Evolutionary conservation across 2,329 filamentous ascomycete species (phyloP), one percentile per base, ranked within the genome.

Genomic region (Colletotrichum gloeosporioides): DNA sequence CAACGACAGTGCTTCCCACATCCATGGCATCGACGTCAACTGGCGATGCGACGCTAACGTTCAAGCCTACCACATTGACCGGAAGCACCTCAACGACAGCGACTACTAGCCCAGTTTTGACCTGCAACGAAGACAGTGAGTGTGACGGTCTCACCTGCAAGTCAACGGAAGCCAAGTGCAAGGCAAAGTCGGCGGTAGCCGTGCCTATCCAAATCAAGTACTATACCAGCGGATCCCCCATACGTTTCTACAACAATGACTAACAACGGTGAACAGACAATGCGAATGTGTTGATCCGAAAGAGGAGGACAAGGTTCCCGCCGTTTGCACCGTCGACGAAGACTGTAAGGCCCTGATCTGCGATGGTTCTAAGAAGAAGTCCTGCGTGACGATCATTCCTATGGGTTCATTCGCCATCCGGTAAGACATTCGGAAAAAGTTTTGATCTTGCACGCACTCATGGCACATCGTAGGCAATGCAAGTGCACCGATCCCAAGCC

Each of bases 401-500:
- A 36, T 36, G 59, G 59, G 0, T 25, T 6, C 32, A 15, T 34
- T 34, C 3, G 8, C 31, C 8, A 63, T 63, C 18, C 59, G 31
- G 59, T 63, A 63, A 63, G 31, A 62, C 2, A 59, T 6, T 0
- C 55, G 1, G 25, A 0, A 57, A 2, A 29, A 59, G 8, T 2
- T 10, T 0, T 4, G 13, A 59, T 6, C 1, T 59, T 59, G 1
- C 22, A 31, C 25, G 1, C 13, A 12, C 25, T 59, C 0, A 59
- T 31, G 3, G 6, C 55, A 59, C 4, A 9, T 59, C 25, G 22
- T 31, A 59, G 55, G 55, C 55, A 59, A n/a, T 59, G 55, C 15
- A 59, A 59, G 55, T 59, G 55, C 27, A 29, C 55, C 15, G 15
- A 59, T 59, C 55, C 25, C 55, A 18, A 31, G 55, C 55, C 55